Base-by-base conservation (phyloP, 2,329 filamentous ascomycete genomes). In the Amauroascus niger region DNA sequence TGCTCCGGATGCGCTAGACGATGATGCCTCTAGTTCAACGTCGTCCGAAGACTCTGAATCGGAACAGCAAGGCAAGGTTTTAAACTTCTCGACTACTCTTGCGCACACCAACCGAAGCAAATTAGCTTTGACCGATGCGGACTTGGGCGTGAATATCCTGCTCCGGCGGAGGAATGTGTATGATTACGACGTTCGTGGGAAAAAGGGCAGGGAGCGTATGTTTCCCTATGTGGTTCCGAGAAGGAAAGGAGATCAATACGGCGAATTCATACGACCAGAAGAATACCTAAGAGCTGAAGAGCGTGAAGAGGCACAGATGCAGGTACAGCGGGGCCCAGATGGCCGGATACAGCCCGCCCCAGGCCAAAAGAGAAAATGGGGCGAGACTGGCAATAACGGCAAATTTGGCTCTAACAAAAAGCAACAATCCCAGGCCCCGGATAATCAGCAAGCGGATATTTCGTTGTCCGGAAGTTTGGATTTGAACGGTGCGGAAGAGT, bases 351-450 rank as follows among this genome's bases (percentile, higher is more conserved):
- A 84, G 59, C 80, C 81, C 49, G 80, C 79, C 44, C 78, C 95
- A 18, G 93, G 91, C 16, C 90, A 91, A 73, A 98, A 98, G 71
- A 81, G 93, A 57, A 94, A 88, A 69, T 97, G 91, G 88, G 87
- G 91, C 60, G 88, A 94, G 56, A 72, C 80, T 20, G 76, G 73
- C 2, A 64, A 73, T 8, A 67, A 67, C 43, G 68, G 66, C 52
- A 66, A 64, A 37, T 65, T 63, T 47, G 75, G 75, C 9, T 63
- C 71, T 22, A 80, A 76, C 61, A 90, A 87, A 66, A 79, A 84
- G 24, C 75, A 79, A 9, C 80, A 81, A 40, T 59, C 71, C 67
- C 49, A 71, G 22, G 16, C 26, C 18, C n/a, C 33, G 20, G 67
- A 24, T 61, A 65, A 4, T 40, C 59, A 55, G 49, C 56, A 41